Evolutionary conservation across 352 stramenopile genomes (phyloP).

Genomic region (Phytophthora boehmeriae): DNA sequence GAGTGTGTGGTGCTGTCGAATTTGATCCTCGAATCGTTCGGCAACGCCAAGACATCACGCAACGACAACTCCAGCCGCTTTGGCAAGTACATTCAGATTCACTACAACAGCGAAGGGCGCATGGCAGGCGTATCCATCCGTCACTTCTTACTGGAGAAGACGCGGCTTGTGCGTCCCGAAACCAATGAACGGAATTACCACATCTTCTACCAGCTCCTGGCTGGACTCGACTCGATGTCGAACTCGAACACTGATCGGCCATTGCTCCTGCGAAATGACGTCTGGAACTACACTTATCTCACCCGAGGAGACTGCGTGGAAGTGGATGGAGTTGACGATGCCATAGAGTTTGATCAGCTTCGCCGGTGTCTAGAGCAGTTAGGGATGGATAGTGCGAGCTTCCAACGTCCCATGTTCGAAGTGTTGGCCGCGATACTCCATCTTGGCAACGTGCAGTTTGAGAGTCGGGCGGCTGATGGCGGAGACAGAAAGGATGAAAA

Average conservation of each 20-base stretch:
- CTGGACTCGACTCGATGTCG: slow-evolving; percentile 43
- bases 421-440: slow-evolving; percentile 74
- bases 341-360: slow-evolving; percentile 72
- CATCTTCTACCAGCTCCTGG: slow-evolving; percentile 83
- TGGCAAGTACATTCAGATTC: slow-evolving; percentile 91
- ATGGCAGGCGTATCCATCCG: slow-evolving; percentile 81
- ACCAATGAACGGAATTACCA: slow-evolving; percentile 84
- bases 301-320: slow-evolving; percentile 79
- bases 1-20: slow-evolving; percentile 85
- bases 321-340: slow-evolving; percentile 76
- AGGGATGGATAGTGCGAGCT: slow-evolving; percentile 63
- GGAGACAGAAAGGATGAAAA: slow-evolving; percentile 15
- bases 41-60: slow-evolving; percentile 82
- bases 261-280: slow-evolving; percentile 43
- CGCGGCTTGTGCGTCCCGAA: slow-evolving; percentile 68
- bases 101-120: slow-evolving; percentile 74
- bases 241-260: slow-evolving; percentile 22
- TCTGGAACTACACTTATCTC: slow-evolving; percentile 80
- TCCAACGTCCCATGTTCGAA: slow-evolving; percentile 77
- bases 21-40: slow-evolving; percentile 85
- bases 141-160: slow-evolving; percentile 86
- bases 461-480: slow-evolving; percentile 23
- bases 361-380: slow-evolving; percentile 67
- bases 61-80: slow-evolving; percentile 93
- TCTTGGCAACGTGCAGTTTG: slow-evolving; percentile 73